Base-by-base conservation (phyloP, 2,329 filamentous ascomycete species). In the Lasiodiplodia gonubiensis region DNA sequence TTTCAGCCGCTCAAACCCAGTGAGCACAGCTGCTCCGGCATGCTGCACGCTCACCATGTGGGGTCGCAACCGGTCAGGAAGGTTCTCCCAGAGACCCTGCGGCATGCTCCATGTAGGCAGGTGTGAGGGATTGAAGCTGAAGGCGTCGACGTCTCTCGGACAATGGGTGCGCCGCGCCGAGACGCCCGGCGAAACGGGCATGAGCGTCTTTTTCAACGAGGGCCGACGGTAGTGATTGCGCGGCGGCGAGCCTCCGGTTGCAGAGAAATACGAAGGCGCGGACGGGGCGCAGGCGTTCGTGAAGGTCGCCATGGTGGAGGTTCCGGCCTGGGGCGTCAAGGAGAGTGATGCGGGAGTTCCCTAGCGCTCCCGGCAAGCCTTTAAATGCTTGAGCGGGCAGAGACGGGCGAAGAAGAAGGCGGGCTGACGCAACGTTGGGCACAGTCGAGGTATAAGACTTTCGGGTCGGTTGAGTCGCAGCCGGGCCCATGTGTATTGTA, bases 1-100 rank as follows among this genome's bases (percentile, higher is more conserved):
- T 11, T 74, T 69, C 54, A 79, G 73, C 33, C 78, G 76, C 35
- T 74, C 74, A 46, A 80, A 71, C 68, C 80, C 75, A 57, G 81
- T 83, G 70, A 77, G 74, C 39, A 83, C 78, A 46, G 81, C 81
- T 21, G 83, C 83, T 51, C 80, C 82, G 61, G 81, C 77, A 57
- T 79, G 78, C 70, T 80, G 77, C 72, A 83, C 77, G 37, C 77
- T 73, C 4, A 76, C 72, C 35, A 81, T 68, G 39, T 70, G 71
- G 14, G 73, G 70, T 60, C 75, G 71, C 16, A 84, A 72, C 18
- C 74, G 69, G 1, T 68, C 46, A 4, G 81, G 79, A 12, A 84
- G 75, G 35, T 70, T 72, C 33, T 74, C 69, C 73, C 77, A 76
- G 30, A 83, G 72, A 14, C 76, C 71, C 30, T 78, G 70, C 0